Evolutionary conservation across 2,329 filamentous ascomycete species (phyloP), one percentile per base, ranked within the genome.

Genomic region (Calonectria honghensis): DNA sequence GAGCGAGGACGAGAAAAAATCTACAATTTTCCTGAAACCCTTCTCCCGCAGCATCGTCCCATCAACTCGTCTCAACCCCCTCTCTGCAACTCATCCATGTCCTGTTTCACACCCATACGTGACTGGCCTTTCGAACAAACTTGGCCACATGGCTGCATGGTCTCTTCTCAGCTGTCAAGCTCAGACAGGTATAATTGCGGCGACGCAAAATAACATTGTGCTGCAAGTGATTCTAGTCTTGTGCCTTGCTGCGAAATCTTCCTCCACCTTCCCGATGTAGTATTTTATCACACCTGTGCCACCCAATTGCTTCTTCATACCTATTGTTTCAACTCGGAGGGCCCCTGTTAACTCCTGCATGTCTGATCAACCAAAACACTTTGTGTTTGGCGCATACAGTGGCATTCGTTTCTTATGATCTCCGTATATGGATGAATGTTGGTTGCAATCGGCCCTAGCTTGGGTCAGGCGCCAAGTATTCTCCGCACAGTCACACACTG

Each of bases 71-170:
- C 39, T 63, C 57, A 29, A 10, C 35, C 35, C 35, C 57, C 37
- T 41, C 57, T 24, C 24, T 41, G 27, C 35, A 27, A 31, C 39
- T 41, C 57, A 63, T 63, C 57, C 35, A 41, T 39, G 35, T 61
- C 24, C 37, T 63, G 57, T 63, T 63, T 63, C 57, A 63, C 57
- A 63, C 37, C 37, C 57, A 29, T 63, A 39, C 57, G 20, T 37
- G 14, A 20, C 35, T 20, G 16, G 31, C 45, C n/a, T 29, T 32
- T n/a, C 24, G 16, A 29, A 51, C 59, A 54, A 6, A 11, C 35
- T 70, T 31, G 41, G 35, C n/a, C 54, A 52, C 24, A 50, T 37
- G 48, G 45, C 45, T 45, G 50, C 68, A 71, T 71, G 31, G 37
- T 37, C 27, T 61, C 37, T 45, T 52, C 37, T 37, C 48, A 39